Evolutionary conservation across 352 stramenopile species (phyloP).

Genomic region (Aphanomyces astaci): DNA sequence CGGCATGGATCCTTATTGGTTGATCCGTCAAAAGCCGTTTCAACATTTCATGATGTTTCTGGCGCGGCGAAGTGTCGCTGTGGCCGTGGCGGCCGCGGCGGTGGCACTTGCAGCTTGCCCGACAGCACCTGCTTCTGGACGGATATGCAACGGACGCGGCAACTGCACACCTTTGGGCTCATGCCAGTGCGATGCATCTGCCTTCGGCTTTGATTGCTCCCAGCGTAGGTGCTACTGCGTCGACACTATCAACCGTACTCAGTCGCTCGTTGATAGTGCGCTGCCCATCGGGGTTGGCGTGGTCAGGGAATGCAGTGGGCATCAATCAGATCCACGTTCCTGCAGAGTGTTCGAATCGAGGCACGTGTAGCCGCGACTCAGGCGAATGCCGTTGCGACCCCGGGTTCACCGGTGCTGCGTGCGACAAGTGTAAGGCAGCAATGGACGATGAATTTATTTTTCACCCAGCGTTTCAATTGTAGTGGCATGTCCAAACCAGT

Average conservation of each 20-base stretch:
- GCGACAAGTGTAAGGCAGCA: constrained; percentile 44
- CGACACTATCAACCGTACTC: background rate
- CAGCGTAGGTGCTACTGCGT: too few species aligned
- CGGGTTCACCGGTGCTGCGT: constrained; percentile 60
- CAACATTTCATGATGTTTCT: too few species aligned
- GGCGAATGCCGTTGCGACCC: constrained; percentile 54
- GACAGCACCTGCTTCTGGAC: constrained; percentile 1
- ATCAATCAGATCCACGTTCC: constrained; percentile 14
- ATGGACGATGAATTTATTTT: too few species aligned
- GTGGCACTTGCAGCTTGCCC: constrained; percentile 6
- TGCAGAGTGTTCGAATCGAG: constrained; percentile 72
- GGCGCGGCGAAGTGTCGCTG: background rate
- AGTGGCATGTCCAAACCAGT: constrained; percentile 49
- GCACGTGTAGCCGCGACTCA: constrained; percentile 42
- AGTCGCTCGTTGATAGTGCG: background rate
- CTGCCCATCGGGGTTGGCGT: constrained; percentile 4
- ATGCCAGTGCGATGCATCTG: background rate
- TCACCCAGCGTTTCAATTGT: too few species aligned
- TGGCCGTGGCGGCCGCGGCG: background rate
- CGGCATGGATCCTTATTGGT: background rate
- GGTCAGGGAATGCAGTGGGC: constrained; percentile 7
- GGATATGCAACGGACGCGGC: constrained; percentile 12
- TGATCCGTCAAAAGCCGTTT: background rate
- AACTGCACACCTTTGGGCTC: constrained; percentile 9
- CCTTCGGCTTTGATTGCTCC: constrained; percentile 19